A percentile compares a stretch with the other conserved stretches of the same genome.
Conservation (phyloP, 805 yeast species). For the Sungouiella thailandica region DNA sequence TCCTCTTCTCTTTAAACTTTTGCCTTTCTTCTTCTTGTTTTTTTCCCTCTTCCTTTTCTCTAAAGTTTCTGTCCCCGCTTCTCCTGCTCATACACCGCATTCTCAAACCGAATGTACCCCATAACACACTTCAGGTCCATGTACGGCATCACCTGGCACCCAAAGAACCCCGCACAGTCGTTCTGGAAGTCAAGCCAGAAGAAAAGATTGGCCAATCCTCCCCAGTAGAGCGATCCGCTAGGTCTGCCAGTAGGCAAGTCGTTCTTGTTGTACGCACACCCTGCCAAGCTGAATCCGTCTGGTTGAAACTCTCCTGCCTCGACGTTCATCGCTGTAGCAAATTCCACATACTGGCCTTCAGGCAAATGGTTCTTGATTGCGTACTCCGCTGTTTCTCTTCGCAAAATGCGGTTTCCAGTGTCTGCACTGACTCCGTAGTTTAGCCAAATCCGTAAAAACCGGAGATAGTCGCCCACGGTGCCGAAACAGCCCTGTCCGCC, state of each 20-base stretch:
- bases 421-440: slow-evolving; percentile 40
- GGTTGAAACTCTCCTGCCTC: slow-evolving; percentile 4
- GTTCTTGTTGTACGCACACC: slow-evolving; percentile 25
- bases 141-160: slow-evolving; percentile 32
- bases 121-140: slow-evolving; percentile 17
- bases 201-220: slow-evolving; percentile 35
- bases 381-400: slow-evolving; percentile 23
- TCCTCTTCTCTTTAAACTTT: neutral
- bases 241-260: slow-evolving; percentile 32
- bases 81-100: slow-evolving; percentile 7
- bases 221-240: slow-evolving; percentile 32
- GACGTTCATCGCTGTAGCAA: slow-evolving; percentile 14
- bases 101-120: slow-evolving; percentile 12
- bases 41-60: neutral
- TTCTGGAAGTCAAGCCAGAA: slow-evolving; percentile 38
- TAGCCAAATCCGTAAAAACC: slow-evolving; percentile 33
- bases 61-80: neutral
- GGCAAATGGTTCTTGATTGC: slow-evolving; percentile 33
- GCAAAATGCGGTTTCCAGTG: slow-evolving; percentile 25
- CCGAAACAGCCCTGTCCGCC: slow-evolving; percentile 43
- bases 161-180: slow-evolving; percentile 36
- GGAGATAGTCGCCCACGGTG: slow-evolving; percentile 33
- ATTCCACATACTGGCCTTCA: slow-evolving; percentile 12
- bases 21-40: neutral
- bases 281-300: slow-evolving; percentile 31